A percentile compares a stretch with the other conserved stretches of the same genome.
Evolutionary conservation across 176 grass and related monocot genomes (phyloP).

Genomic region (Hyparrhenia diplandra): DNA sequence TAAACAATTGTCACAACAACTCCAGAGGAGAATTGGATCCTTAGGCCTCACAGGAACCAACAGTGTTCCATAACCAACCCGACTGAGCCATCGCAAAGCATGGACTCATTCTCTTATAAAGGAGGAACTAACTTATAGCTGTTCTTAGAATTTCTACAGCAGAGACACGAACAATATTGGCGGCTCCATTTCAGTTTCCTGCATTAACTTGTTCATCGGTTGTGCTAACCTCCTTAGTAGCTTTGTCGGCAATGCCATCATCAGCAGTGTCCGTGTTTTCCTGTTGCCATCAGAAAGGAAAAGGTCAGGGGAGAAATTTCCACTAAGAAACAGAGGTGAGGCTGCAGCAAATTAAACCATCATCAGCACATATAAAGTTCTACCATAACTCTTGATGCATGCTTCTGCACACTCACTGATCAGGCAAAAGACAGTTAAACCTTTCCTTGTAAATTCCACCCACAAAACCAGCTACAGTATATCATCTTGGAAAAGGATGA

Average conservation of each 20-base stretch:
- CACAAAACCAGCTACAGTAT: background rate
- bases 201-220: no score
- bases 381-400: background rate
- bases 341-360: background rate
- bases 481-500: background rate
- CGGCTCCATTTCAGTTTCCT: background rate
- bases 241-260: no score
- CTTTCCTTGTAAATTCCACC: background rate
- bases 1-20: background rate
- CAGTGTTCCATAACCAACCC: background rate
- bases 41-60: background rate
- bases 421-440: background rate
- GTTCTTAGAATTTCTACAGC: constrained; percentile 10
- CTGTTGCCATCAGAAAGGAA: no score
- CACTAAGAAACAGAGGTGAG: background rate
- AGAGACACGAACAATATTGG: background rate
- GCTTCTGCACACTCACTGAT: background rate
- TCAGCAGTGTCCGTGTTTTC: no score
- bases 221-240: no score
- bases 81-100: constrained; percentile 10
- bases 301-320: no score
- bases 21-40: background rate
- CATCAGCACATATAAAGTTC: background rate
- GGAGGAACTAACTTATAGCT: background rate
- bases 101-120: constrained; percentile 2